Conservation (phyloP, 345 rosid genomes). For the Acer saccharum region DNA sequence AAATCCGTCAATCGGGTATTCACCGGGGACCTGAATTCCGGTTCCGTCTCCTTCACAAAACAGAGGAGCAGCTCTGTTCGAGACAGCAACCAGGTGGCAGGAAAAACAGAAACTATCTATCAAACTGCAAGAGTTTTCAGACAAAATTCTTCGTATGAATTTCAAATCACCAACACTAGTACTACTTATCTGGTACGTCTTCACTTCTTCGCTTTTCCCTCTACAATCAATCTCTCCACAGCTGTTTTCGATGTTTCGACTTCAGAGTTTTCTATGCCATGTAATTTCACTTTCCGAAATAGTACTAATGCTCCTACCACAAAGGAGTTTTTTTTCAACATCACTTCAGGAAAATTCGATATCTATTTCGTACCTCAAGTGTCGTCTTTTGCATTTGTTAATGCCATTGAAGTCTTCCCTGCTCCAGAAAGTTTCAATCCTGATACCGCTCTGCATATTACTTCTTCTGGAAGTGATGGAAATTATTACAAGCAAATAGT, state of each 20-base stretch:
- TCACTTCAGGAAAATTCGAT: slow-evolving; percentile 16
- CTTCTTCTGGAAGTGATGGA: not conserved
- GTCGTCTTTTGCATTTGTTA: slow-evolving; percentile 55
- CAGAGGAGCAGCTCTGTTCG: slow-evolving; percentile 11
- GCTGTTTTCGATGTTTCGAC: slow-evolving; percentile 43
- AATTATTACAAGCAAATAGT: slow-evolving; percentile 12
- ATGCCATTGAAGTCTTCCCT: slow-evolving; percentile 65
- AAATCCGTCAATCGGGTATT: slow-evolving; percentile 13
- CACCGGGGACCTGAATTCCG: slow-evolving; percentile 37
- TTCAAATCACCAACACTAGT: slow-evolving; percentile 30
- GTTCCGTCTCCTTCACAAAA: slow-evolving; percentile 24
- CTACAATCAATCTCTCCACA: slow-evolving; percentile 27
- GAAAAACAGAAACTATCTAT: slow-evolving; percentile 25
- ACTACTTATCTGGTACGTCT: slow-evolving; percentile 46
- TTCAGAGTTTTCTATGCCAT: slow-evolving; percentile 31
- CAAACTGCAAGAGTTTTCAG: slow-evolving; percentile 52
- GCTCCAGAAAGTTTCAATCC: slow-evolving; percentile 33
- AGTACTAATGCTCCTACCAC: slow-evolving; percentile 16
- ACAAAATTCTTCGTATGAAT: slow-evolving; percentile 30
- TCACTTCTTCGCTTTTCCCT: slow-evolving; percentile 39
- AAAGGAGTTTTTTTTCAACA: slow-evolving; percentile 50
- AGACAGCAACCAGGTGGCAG: slow-evolving; percentile 2
- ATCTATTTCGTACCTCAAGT: slow-evolving; percentile 40
- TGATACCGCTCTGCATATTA: slow-evolving; percentile 11
- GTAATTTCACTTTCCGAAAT: slow-evolving; percentile 27